These are phyloP conservation scores for Trypanosoma lewisi DNA, from an alignment of 208 protist species.

Conservation along the genomic window DNA sequence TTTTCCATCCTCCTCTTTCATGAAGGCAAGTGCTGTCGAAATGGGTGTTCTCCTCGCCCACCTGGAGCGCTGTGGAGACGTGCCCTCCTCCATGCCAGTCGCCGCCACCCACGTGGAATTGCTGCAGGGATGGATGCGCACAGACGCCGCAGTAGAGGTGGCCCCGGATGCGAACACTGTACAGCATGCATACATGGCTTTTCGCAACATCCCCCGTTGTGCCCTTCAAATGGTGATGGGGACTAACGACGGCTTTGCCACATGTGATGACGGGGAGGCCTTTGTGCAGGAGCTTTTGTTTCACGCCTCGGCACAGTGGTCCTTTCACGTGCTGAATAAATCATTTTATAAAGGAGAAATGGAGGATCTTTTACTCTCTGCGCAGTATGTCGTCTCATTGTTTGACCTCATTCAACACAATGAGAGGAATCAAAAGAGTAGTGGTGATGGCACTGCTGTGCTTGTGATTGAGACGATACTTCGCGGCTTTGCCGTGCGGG, in stretches of 20 bases:
- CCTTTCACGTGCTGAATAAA: not conserved
- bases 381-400: constrained; percentile 23
- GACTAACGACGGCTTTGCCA: not conserved
- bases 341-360: constrained; percentile 8
- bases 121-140: constrained; percentile 17
- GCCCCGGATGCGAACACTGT: constrained; percentile 9
- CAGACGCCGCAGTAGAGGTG: not conserved
- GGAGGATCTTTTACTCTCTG: constrained; percentile 12
- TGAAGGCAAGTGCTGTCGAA: constrained; percentile 13
- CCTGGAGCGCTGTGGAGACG: constrained; percentile 17
- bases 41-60: constrained; percentile 25
- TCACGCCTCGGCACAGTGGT: constrained; percentile 21
- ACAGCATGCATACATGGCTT: constrained; percentile 32
- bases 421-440: constrained; percentile 6
- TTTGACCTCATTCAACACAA: constrained; percentile 22
- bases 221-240: constrained; percentile 6
- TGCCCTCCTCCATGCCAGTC: constrained; percentile 7
- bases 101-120: constrained; percentile 8
- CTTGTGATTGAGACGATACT: constrained; percentile 31
- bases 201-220: constrained; percentile 40
- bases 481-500: constrained; percentile 36
- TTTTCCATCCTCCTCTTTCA: not conserved
- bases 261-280: constrained; percentile 6
- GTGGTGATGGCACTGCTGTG: constrained; percentile 5
- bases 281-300: constrained; percentile 27